Evolutionary conservation across 371 early-diverging fungal species (phyloP).

Genomic region (Syncephalastrum monosporum): DNA sequence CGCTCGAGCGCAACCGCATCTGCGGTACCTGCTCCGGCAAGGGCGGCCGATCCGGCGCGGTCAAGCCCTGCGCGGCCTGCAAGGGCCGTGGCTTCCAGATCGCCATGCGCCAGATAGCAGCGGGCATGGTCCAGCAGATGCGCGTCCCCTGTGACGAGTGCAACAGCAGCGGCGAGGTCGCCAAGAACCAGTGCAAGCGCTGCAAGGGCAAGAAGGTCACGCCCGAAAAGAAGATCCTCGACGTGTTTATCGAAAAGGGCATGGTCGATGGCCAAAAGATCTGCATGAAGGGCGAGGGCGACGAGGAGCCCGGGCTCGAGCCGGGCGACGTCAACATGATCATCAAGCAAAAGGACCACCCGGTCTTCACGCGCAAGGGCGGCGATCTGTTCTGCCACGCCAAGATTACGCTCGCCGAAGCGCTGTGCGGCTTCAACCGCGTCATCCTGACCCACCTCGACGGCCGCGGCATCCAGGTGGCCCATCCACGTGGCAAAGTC

Average conservation of each 20-base stretch:
- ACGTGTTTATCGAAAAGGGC: slow-evolving; percentile 91
- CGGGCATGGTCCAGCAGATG: slow-evolving; percentile 96
- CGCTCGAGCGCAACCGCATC: slow-evolving; percentile 45
- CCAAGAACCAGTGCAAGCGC: slow-evolving; percentile 84
- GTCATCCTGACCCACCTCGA: slow-evolving; percentile 86
- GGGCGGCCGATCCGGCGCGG: slow-evolving; percentile 46
- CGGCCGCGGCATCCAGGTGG: slow-evolving; percentile 85
- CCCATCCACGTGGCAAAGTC: slow-evolving; percentile 85
- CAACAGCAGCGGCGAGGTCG: slow-evolving; percentile 71
- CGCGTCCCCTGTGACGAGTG: slow-evolving; percentile 63
- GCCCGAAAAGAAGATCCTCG: slow-evolving; percentile 84
- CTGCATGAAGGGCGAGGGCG: slow-evolving; percentile 88
- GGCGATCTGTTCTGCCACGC: slow-evolving; percentile 55
- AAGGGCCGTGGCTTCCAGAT: slow-evolving; percentile 89
- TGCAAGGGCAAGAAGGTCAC: slow-evolving; percentile 84
- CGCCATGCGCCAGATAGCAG: slow-evolving; percentile 91
- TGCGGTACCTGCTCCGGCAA: slow-evolving; percentile 65
- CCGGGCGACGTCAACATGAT: slow-evolving; percentile 91
- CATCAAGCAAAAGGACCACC: slow-evolving; percentile 80
- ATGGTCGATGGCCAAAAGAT: slow-evolving; percentile 90
- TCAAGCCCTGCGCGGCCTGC: slow-evolving; percentile 78
- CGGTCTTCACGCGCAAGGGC: slow-evolving; percentile 74
- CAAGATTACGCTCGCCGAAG: slow-evolving; percentile 86
- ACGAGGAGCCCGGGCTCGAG: slow-evolving; percentile 77
- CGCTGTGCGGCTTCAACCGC: slow-evolving; percentile 90